Conservation (phyloP, 306 rosid genomes). For the Quercus alba region DNA sequence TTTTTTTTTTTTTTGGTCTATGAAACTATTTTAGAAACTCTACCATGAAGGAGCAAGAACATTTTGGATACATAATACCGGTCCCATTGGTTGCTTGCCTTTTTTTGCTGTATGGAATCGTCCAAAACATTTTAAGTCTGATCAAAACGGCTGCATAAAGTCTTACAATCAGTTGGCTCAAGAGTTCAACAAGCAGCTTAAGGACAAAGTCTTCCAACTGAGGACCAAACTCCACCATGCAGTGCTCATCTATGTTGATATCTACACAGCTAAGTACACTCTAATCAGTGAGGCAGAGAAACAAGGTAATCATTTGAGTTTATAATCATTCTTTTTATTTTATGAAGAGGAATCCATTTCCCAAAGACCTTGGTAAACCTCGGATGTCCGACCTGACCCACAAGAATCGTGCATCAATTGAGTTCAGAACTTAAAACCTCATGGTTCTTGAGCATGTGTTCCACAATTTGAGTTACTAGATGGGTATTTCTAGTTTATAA, state of each 20-base stretch:
- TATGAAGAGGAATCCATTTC: not conserved
- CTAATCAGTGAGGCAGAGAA: slow-evolving; percentile 24
- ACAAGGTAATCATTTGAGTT: slow-evolving; percentile 10
- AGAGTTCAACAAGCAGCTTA: slow-evolving; percentile 27
- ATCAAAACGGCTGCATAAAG: slow-evolving; percentile 20
- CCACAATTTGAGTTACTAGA: not conserved
- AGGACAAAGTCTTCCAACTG: slow-evolving; percentile 18
- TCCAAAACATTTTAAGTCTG: not conserved
- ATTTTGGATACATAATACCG: slow-evolving; percentile 27
- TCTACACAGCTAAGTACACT: slow-evolving; percentile 17
- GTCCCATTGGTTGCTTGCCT: slow-evolving; percentile 36
- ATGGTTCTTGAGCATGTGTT: not conserved
- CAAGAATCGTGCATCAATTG: not conserved
- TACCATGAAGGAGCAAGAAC: slow-evolving; percentile 15
- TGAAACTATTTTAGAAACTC: slow-evolving; percentile 16
- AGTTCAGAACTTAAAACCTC: no score
- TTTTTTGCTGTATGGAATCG: not conserved
- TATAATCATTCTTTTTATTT: not conserved
- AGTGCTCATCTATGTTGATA: slow-evolving; percentile 15
- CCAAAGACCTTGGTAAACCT: not conserved
- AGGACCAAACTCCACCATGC: slow-evolving; percentile 8
- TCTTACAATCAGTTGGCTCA: slow-evolving; percentile 17
- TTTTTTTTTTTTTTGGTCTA: not conserved
- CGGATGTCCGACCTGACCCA: not conserved
- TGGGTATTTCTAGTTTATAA: no score